These are phyloP conservation scores for Cinnamomum micranthum DNA, from an alignment of 164 flowering plant genomes.

Conservation along the genomic window DNA sequence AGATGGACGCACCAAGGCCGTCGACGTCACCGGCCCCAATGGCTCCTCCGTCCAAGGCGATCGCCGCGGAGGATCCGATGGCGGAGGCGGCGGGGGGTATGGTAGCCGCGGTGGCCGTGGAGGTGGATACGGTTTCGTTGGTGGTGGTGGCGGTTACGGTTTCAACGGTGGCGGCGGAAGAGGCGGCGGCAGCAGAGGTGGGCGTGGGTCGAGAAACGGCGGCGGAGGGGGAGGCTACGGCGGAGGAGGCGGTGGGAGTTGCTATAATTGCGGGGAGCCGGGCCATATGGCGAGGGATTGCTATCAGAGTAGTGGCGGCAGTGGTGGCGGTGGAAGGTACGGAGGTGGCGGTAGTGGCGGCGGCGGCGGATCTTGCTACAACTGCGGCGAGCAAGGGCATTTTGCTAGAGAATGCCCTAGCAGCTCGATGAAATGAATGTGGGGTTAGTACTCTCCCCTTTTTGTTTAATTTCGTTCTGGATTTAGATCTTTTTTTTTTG, in stretches of 20 bases:
- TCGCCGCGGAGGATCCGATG: slow-evolving; percentile 25
- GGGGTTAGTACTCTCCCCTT: neutral
- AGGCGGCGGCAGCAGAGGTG: slow-evolving; percentile 26
- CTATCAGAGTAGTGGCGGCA: slow-evolving; percentile 7
- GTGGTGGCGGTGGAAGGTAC: neutral
- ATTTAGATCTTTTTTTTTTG: neutral
- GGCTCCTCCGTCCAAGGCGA: slow-evolving; percentile 53
- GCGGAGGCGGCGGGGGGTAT: slow-evolving; percentile 39
- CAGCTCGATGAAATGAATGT: slow-evolving; percentile 7
- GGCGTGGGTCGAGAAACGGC: slow-evolving; percentile 24
- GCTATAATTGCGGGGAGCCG: slow-evolving; percentile 13
- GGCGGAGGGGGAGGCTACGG: slow-evolving; percentile 16
- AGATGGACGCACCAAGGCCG: slow-evolving; percentile 77
- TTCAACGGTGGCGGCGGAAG: slow-evolving; percentile 32
- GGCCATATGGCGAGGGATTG: slow-evolving; percentile 49
- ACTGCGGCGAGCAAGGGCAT: slow-evolving; percentile 22
- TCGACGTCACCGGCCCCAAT: slow-evolving; percentile 77
- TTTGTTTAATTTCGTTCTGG: neutral
- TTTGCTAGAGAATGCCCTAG: slow-evolving; percentile 24
- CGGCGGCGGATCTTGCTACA: slow-evolving; percentile 18
- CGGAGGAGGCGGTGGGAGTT: slow-evolving; percentile 5
- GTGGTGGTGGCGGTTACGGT: slow-evolving; percentile 30
- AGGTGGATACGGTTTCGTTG: slow-evolving; percentile 25
- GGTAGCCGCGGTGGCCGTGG: slow-evolving; percentile 30
- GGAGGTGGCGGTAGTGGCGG: neutral